These are phyloP conservation scores for Psilocybe subaeruginosa DNA, from an alignment of 768 basidiomycete genomes.

Conservation along the genomic window DNA sequence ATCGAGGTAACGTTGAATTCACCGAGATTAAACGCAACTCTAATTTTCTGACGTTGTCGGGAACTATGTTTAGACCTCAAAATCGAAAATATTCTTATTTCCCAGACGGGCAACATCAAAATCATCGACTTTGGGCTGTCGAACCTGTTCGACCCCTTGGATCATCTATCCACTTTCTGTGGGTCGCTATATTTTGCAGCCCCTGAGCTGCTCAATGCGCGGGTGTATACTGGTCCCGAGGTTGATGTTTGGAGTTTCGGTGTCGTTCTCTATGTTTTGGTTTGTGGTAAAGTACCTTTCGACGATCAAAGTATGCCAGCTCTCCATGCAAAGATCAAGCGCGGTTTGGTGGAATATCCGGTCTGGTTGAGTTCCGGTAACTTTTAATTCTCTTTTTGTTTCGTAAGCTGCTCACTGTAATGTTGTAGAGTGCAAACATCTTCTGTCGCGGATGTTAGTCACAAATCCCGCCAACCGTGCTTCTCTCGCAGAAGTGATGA, in stretches of 20 bases:
- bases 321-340: conserved; percentile 97
- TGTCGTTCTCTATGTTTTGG: conserved; percentile 95
- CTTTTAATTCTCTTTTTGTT: conserved; percentile 23
- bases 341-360: conserved; percentile 95
- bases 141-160: conserved; percentile 85
- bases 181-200: conserved; percentile 99
- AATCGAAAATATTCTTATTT: conserved; percentile 99
- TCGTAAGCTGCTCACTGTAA: conserved; percentile 8
- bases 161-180: conserved; percentile 92
- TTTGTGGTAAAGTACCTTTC: conserved; percentile 98
- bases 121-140: conserved; percentile 99
- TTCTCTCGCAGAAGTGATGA: conserved; percentile 79
- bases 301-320: conserved; percentile 99
- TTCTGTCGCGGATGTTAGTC: conserved; percentile 94
- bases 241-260: conserved; percentile 99
- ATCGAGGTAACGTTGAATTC: conserved; percentile 61
- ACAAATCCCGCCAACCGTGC: conserved; percentile 89
- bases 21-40: conserved; percentile 18
- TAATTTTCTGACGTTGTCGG: conserved; percentile 6
- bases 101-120: conserved; percentile 98
- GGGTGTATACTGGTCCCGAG: conserved; percentile 95
- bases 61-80: conserved; percentile 71
- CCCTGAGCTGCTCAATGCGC: conserved; percentile 95
- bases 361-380: conserved; percentile 93
- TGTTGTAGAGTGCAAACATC: conserved; percentile 87